Evolutionary conservation across 495 filamentous ascomycete genomes (phyloP).

Genomic region (Penicillium subrubescens): DNA sequence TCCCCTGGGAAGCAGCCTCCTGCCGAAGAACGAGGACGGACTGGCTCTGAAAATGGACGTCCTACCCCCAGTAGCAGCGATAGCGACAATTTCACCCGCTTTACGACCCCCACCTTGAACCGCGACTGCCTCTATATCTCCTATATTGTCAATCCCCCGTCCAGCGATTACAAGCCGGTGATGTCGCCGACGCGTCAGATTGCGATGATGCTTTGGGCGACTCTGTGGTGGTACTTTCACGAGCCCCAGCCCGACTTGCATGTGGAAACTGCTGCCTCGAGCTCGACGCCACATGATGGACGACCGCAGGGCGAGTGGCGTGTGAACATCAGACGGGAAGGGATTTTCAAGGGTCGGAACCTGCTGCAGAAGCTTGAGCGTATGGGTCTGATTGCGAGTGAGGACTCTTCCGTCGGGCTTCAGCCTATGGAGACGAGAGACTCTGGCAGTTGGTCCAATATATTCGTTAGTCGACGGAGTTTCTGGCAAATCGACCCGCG

Average conservation of each 20-base stretch:
- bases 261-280: conserved; percentile 62
- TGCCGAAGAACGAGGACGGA: conserved; percentile 16
- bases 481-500: conserved; percentile 94
- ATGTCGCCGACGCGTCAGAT: conserved; percentile 81
- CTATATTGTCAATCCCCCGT: conserved; percentile 82
- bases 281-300: conserved; percentile 64
- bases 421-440: conserved; percentile 58
- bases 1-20: conserved; percentile 37
- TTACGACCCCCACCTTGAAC: conserved; percentile 68
- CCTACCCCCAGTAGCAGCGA: conserved; percentile 22
- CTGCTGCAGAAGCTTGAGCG: conserved; percentile 88
- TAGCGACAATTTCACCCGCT: conserved; percentile 48
- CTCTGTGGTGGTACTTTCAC: conserved; percentile 97
- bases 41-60: conserved; percentile 10
- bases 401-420: conserved; percentile 74
- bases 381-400: conserved; percentile 80
- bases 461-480: conserved; percentile 77
- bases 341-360: conserved; percentile 79
- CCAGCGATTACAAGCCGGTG: conserved; percentile 74
- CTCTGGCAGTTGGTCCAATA: conserved; percentile 69
- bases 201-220: conserved; percentile 95
- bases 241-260: conserved; percentile 51
- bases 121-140: conserved; percentile 87
- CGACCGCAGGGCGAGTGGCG: conserved; percentile 86
- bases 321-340: conserved; percentile 80